These are phyloP conservation scores for Talaromyces liani DNA, from an alignment of 495 filamentous ascomycete species.

Conservation along the genomic window DNA sequence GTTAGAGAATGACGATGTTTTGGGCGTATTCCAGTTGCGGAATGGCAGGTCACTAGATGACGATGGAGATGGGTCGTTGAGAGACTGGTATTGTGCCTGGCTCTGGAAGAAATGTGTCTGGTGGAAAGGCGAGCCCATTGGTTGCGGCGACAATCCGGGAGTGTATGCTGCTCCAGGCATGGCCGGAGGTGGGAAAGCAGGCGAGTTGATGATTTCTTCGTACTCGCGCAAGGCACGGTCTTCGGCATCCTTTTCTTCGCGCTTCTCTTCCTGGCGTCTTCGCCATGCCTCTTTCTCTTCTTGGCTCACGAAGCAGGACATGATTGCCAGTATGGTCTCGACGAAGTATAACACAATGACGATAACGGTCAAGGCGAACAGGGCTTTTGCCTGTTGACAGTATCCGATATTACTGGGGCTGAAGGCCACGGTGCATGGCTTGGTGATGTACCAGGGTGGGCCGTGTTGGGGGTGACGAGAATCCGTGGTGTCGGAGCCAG, in stretches of 20 bases:
- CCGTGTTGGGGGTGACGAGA: conserved; percentile 56
- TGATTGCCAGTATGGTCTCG: conserved; percentile 49
- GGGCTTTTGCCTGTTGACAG: conserved; percentile 68
- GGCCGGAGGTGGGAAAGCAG: conserved; percentile 18
- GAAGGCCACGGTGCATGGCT: conserved; percentile 61
- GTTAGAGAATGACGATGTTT: background rate
- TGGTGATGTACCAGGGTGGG: conserved; percentile 77
- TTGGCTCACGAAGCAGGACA: conserved; percentile 54
- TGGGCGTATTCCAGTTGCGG: conserved; percentile 14
- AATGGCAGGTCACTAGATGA: conserved; percentile 30
- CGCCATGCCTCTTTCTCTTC: conserved; percentile 27
- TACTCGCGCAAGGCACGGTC: conserved; percentile 8
- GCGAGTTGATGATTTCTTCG: conserved; percentile 38
- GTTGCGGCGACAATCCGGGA: background rate
- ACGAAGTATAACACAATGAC: conserved; percentile 52
- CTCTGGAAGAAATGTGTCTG: conserved; percentile 1
- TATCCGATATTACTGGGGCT: conserved; percentile 49
- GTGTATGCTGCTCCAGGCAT: background rate
- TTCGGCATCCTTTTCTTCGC: conserved; percentile 34
- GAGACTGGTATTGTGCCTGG: conserved; percentile 1
- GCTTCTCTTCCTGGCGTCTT: conserved; percentile 32
- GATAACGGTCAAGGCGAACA: conserved; percentile 62
- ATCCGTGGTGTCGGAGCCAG: conserved; percentile 74
- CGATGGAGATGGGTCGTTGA: conserved; percentile 10
- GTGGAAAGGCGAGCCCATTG: background rate